Base-by-base conservation (phyloP, 2,329 filamentous ascomycete species). In the Monosporascus sp. region DNA sequence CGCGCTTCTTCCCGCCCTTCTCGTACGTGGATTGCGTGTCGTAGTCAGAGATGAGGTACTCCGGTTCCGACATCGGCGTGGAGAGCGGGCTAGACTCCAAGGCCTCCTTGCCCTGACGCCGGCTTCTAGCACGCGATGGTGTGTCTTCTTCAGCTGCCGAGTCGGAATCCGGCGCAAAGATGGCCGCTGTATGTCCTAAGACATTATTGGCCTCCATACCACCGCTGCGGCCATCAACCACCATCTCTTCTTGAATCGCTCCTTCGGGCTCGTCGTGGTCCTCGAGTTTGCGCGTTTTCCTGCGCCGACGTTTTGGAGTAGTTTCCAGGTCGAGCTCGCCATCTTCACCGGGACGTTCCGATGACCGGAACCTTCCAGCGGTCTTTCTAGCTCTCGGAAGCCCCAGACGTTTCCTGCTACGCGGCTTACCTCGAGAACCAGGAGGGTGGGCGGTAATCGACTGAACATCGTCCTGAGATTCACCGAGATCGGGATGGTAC, bases 51-150 rank as follows among this genome's bases (percentile, higher is more conserved):
- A 55, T 37, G 11, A 25, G 52, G 41, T 53, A 54, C 8, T 52
- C 52, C 22, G 56, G 52, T 5, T 48, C 58, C 20, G 62, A 60
- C 44, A 59, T 59, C 5, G 60, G 61, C 3, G 58, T 60, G 14
- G 65, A 67, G 46, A 67, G 60, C 3, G 65, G 65, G 52, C 65
- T 67, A 5, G 65, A 67, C 47, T 63, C 62, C 17, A 54, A 31
- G 25, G 20, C 38, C 6, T 60, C 56, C 35, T 55, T 57, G 37
- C 43, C 9, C 38, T 58, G 60, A 9, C 58, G 57, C 24, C 63
- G 60, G 14, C 51, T 58, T 37, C 60, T 58, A 1, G 55, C 48
- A 22, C 64, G 61, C 7, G 62, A 61, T 25, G 49, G 55, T 27
- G 51, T 60, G 17, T 58, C 55, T 15, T 59, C 54, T 17, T 46